phyloP scores from a whole-genome alignment of 768 basidiomycete species.

The Chlorophyllum brunneum region DNA sequence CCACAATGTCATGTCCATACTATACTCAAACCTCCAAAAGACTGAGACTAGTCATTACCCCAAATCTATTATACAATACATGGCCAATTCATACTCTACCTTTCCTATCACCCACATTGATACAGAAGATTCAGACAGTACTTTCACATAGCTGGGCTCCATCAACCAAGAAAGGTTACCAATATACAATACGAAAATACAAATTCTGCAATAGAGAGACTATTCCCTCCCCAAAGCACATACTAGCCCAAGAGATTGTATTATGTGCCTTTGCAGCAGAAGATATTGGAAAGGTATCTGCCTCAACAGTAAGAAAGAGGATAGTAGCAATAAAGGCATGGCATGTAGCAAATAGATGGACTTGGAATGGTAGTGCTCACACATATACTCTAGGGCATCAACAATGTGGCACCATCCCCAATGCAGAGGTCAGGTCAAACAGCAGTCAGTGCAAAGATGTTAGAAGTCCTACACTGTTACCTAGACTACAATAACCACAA shows the following conservation, averaged over 20 bases:
- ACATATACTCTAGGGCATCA: conserved; percentile 10
- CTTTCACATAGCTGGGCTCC: not conserved
- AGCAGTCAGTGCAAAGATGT: not conserved
- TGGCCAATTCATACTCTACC: not conserved
- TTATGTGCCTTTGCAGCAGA: conserved; percentile 24
- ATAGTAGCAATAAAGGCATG: conserved; percentile 27
- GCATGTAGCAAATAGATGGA: conserved; percentile 29
- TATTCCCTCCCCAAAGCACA: conserved; percentile 21
- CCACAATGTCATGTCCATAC: no score
- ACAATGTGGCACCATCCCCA: conserved; percentile 2
- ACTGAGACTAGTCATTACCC: not conserved
- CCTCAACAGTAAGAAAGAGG: conserved; percentile 25
- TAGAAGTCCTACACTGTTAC: not conserved
- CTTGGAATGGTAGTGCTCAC: conserved; percentile 27
- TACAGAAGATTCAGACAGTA: not conserved
- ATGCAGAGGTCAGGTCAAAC: not conserved
- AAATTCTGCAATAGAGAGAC: conserved; percentile 24
- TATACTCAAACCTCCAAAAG: no score
- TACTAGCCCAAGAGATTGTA: conserved; percentile 26
- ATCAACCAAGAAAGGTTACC: conserved; percentile 19
- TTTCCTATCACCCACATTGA: not conserved
- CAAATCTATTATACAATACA: not conserved
- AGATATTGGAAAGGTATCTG: conserved; percentile 13
- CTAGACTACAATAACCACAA: conserved; percentile 22
- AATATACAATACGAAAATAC: conserved; percentile 28